A percentile compares a stretch with the other conserved stretches of the same genome.
Evolutionary conservation across 2,329 filamentous ascomycete species (phyloP).

Genomic region (Nemania abortiva): DNA sequence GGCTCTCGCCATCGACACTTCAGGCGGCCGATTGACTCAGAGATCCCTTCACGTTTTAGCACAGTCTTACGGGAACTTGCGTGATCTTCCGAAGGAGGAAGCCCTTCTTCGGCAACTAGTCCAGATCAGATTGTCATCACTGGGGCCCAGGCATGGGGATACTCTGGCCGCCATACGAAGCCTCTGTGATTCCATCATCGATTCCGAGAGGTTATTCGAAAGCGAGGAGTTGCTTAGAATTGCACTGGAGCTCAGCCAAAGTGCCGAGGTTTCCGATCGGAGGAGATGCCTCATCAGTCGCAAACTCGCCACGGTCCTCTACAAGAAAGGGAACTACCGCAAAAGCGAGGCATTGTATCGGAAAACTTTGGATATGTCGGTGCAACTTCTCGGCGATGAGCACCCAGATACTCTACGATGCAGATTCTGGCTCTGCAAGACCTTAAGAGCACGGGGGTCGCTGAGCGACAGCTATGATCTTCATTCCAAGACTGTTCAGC

Average conservation of each 20-base stretch:
- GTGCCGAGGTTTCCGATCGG: constrained; percentile 1
- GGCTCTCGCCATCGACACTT: neutral
- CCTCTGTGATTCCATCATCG: constrained; percentile 6
- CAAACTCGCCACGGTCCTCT: constrained; percentile 9
- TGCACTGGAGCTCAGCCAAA: constrained; percentile 4
- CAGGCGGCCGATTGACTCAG: neutral
- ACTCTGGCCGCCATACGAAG: constrained; percentile 5
- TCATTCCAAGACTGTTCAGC: constrained; percentile 1
- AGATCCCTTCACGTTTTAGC: neutral
- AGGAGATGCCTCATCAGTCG: constrained; percentile 4
- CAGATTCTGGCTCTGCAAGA: constrained; percentile 2
- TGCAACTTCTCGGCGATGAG: constrained; percentile 1
- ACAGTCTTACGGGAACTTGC: constrained; percentile 1
- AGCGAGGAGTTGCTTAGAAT: constrained; percentile 1
- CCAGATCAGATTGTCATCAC: constrained; percentile 1
- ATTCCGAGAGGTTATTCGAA: neutral
- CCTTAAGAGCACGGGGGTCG: neutral
- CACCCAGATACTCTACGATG: constrained; percentile 3
- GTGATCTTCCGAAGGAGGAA: constrained; percentile 5
- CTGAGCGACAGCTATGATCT: constrained; percentile 4
- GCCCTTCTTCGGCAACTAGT: constrained; percentile 2
- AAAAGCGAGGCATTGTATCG: constrained; percentile 2
- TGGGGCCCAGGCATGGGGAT: neutral
- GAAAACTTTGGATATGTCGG: constrained; percentile 4
- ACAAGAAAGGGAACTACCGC: neutral